These are phyloP conservation scores for Secale cereale DNA, from an alignment of 176 grass and related monocot genomes.

Conservation along the genomic window DNA sequence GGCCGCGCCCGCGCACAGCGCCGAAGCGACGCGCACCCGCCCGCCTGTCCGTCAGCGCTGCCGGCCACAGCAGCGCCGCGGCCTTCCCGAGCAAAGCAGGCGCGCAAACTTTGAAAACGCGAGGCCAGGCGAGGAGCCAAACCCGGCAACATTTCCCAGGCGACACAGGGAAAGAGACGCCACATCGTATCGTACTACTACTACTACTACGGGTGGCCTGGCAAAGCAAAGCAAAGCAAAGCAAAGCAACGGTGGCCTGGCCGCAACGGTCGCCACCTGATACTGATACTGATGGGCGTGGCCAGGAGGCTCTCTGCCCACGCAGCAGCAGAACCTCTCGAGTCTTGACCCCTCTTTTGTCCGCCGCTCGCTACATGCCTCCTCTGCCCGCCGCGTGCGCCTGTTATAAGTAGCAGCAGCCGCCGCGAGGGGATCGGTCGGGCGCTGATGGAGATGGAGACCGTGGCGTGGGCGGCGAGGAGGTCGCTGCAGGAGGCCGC, in stretches of 20 bases:
- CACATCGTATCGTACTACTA: background rate
- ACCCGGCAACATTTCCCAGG: background rate
- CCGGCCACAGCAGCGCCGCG: background rate
- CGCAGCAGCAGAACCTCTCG: too few relatives aligned
- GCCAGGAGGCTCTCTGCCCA: too few relatives aligned
- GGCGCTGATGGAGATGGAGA: background rate
- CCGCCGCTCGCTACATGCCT: conserved; percentile 18
- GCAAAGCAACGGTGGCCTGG: too few relatives aligned
- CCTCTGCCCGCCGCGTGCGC: background rate
- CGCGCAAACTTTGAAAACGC: too few relatives aligned
- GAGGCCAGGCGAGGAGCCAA: background rate
- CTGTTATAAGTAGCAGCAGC: conserved; percentile 8
- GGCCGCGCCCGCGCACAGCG: too few relatives aligned
- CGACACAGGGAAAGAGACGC: background rate
- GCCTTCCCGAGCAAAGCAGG: background rate
- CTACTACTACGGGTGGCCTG: too few relatives aligned
- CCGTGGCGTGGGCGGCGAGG: conserved; percentile 13
- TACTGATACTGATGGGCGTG: too few relatives aligned
- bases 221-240: too few relatives aligned
- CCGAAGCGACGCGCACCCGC: too few relatives aligned
- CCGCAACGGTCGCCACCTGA: too few relatives aligned
- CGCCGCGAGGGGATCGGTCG: background rate
- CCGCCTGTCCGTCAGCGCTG: too few relatives aligned
- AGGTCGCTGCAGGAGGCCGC: conserved; percentile 43
- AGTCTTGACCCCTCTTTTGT: conserved; percentile 43